Evolutionary conservation across 805 yeast genomes (phyloP).

Genomic region (Peterozyma toletana): DNA sequence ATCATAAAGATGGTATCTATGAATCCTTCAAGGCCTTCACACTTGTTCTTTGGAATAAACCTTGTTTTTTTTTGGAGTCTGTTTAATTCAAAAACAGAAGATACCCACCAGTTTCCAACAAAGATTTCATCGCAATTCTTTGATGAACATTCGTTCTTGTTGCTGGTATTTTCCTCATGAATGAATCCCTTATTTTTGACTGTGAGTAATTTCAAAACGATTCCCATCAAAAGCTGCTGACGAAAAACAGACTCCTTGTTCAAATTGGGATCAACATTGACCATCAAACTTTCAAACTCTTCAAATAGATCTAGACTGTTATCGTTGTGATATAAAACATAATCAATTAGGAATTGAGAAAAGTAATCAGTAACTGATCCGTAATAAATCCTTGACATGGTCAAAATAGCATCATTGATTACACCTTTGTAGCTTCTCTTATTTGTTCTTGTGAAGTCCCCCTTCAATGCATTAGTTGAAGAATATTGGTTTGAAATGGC

Average conservation of each 20-base stretch:
- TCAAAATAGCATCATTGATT: conserved; percentile 32
- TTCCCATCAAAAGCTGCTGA: conserved; percentile 11
- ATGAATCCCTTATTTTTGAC: conserved; percentile 12
- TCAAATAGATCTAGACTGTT: conserved; percentile 25
- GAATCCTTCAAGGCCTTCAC: conserved; percentile 5
- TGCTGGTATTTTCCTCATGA: no score
- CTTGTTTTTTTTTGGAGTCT: neutral
- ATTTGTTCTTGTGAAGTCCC: conserved; percentile 37
- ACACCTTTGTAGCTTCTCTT: conserved; percentile 33
- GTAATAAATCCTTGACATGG: conserved; percentile 33
- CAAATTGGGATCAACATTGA: conserved; percentile 21
- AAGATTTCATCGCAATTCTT: no score
- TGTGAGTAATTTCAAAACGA: conserved; percentile 9
- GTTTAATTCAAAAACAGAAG: conserved; percentile 10
- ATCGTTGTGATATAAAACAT: conserved; percentile 24
- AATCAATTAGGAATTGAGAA: conserved; percentile 35
- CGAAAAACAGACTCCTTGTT: conserved; percentile 11
- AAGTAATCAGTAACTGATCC: conserved; percentile 37
- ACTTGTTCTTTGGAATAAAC: neutral
- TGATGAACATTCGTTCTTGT: no score
- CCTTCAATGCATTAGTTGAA: conserved; percentile 47
- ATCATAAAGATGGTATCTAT: conserved; percentile 18
- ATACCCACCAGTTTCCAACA: conserved; percentile 27
- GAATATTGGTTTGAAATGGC: conserved; percentile 58
- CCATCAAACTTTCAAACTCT: conserved; percentile 28